Evolutionary conservation across 495 filamentous ascomycete species (phyloP).

Genomic region (Delitschia confertaspora): DNA sequence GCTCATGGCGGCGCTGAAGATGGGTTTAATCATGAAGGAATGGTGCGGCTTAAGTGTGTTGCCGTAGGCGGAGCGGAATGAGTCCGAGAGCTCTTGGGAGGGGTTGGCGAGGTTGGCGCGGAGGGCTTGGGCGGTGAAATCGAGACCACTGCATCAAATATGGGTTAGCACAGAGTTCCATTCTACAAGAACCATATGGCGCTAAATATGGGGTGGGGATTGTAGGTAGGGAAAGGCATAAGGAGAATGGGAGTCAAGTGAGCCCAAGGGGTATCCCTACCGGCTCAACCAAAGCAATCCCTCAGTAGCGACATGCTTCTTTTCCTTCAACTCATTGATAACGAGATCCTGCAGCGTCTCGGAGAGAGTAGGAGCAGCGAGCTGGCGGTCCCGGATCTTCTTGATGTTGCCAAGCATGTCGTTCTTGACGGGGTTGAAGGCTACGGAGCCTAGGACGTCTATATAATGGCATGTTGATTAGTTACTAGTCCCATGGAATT

Average conservation of each 20-base stretch:
- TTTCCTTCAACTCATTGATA: conserved; percentile 73
- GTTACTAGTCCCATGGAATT: neutral
- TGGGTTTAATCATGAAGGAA: conserved; percentile 71
- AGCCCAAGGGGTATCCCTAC: conserved; percentile 41
- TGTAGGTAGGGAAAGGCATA: conserved; percentile 2
- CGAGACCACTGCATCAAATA: conserved; percentile 83
- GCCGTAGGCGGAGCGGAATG: conserved; percentile 79
- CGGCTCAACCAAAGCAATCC: conserved; percentile 86
- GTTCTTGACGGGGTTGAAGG: conserved; percentile 79
- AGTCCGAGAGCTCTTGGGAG: conserved; percentile 64
- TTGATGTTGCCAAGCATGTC: conserved; percentile 89
- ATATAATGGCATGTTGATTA: conserved; percentile 3
- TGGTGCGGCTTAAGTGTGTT: conserved; percentile 85
- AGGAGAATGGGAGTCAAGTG: conserved; percentile 9
- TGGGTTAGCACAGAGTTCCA: neutral
- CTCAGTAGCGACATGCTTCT: conserved; percentile 77
- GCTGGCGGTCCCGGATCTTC: conserved; percentile 86
- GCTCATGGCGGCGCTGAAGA: conserved; percentile 86
- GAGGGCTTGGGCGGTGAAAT: conserved; percentile 82
- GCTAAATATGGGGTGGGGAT: neutral
- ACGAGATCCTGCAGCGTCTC: conserved; percentile 75
- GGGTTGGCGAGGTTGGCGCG: conserved; percentile 61
- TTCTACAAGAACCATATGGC: too few relatives aligned
- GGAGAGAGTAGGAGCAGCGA: conserved; percentile 66
- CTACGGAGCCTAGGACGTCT: conserved; percentile 75